Conservation (phyloP, 2,329 filamentous ascomycete species). For the Teratosphaeria destructans region DNA sequence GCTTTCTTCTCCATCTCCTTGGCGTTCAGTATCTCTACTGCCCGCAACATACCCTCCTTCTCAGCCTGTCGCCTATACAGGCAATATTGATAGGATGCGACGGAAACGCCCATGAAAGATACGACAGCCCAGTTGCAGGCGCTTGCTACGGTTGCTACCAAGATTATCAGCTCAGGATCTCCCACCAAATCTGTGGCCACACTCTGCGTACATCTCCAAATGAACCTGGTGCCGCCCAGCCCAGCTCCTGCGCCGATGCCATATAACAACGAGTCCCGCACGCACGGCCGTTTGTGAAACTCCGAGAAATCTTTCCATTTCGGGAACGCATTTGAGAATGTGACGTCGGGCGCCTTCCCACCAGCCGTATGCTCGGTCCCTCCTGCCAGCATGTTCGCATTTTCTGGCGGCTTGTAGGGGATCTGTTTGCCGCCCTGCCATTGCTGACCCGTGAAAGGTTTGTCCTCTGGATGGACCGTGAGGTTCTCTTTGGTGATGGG, state of each 20-base stretch:
- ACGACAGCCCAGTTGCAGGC: slow-evolving; percentile 81
- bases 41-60: slow-evolving; percentile 71
- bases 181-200: neutral
- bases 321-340: slow-evolving; percentile 49
- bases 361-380: slow-evolving; percentile 50
- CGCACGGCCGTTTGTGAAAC: slow-evolving; percentile 72
- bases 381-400: slow-evolving; percentile 45
- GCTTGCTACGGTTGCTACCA: slow-evolving; percentile 43
- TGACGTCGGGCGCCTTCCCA: slow-evolving; percentile 50
- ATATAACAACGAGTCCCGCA: slow-evolving; percentile 68
- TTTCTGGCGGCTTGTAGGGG: slow-evolving; percentile 29
- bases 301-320: slow-evolving; percentile 57
- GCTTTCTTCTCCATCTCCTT: slow-evolving; percentile 55
- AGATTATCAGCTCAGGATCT: neutral
- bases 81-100: slow-evolving; percentile 74
- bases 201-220: slow-evolving; percentile 57
- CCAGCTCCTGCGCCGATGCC: slow-evolving; percentile 74
- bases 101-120: slow-evolving; percentile 58
- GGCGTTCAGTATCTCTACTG: slow-evolving; percentile 69
- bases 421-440: slow-evolving; percentile 20
- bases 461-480: slow-evolving; percentile 21
- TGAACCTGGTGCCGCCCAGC: slow-evolving; percentile 60
- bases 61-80: slow-evolving; percentile 64
- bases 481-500: slow-evolving; percentile 19
- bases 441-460: slow-evolving; percentile 25